Percentiles rank a stretch among this genome's conserved stretches.
These are phyloP conservation scores for Cubamyces lactineus DNA, from an alignment of 768 basidiomycete species.

Conservation along the genomic window DNA sequence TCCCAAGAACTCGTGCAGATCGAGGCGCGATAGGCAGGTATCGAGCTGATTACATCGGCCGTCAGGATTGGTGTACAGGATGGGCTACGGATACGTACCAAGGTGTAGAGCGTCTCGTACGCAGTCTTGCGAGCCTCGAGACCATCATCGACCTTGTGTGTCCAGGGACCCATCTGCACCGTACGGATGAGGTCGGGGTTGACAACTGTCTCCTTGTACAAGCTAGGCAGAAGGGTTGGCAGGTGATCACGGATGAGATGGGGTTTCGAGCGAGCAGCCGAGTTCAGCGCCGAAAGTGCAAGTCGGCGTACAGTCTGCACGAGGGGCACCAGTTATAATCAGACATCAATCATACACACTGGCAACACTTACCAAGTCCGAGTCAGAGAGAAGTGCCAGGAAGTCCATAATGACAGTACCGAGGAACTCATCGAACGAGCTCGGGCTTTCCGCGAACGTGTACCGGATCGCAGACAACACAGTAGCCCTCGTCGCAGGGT, in stretches of 20 bases:
- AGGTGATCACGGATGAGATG: slow-evolving; percentile 89
- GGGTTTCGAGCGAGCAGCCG: slow-evolving; percentile 93
- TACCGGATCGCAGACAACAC: slow-evolving; percentile 92
- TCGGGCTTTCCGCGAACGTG: slow-evolving; percentile 85
- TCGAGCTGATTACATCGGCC: slow-evolving; percentile 60
- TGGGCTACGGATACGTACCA: slow-evolving; percentile 57
- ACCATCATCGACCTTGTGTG: slow-evolving; percentile 95
- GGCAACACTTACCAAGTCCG: slow-evolving; percentile 67
- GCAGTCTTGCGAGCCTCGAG: slow-evolving; percentile 96
- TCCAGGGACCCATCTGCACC: slow-evolving; percentile 98
- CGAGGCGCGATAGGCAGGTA: slow-evolving; percentile 87
- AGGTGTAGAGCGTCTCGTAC: slow-evolving; percentile 95
- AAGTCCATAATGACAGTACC: slow-evolving; percentile 90
- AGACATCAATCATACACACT: neutral
- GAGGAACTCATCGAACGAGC: slow-evolving; percentile 88
- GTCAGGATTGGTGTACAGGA: neutral
- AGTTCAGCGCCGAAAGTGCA: slow-evolving; percentile 89
- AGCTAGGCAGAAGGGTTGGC: slow-evolving; percentile 67
- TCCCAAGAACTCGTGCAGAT: slow-evolving; percentile 82
- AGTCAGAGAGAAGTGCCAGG: slow-evolving; percentile 86
- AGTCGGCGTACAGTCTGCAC: slow-evolving; percentile 85
- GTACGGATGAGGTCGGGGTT: slow-evolving; percentile 82
- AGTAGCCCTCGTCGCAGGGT: slow-evolving; percentile 77
- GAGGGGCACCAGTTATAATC: neutral
- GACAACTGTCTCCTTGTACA: slow-evolving; percentile 85